Evolutionary conservation across 2,329 filamentous ascomycete genomes (phyloP).

Genomic region (Penicillium sp.): DNA sequence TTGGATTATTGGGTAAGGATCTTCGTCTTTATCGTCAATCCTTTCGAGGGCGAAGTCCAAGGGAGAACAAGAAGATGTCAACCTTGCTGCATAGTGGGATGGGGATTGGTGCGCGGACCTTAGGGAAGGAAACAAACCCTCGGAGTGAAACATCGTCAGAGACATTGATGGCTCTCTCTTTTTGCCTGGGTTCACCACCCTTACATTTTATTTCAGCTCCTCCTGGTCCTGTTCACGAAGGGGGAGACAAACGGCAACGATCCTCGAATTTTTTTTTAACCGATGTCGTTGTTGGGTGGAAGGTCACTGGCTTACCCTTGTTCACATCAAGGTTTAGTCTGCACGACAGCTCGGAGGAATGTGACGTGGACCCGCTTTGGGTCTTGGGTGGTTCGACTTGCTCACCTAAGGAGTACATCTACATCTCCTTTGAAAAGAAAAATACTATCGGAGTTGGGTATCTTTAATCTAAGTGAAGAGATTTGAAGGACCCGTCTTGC

Average conservation of each 20-base stretch:
- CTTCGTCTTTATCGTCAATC: background rate
- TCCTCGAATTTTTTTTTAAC: background rate
- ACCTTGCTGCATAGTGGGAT: background rate
- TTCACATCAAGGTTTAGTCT: background rate
- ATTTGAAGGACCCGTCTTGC: no score
- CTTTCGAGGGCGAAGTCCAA: background rate
- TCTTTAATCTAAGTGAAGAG: background rate
- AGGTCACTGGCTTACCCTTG: background rate
- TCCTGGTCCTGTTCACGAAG: background rate
- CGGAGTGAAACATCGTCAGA: slow-evolving; percentile 5
- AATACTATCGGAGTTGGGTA: background rate
- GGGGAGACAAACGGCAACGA: slow-evolving; percentile 1
- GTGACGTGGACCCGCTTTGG: slow-evolving; percentile 1
- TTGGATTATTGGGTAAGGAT: slow-evolving; percentile 2
- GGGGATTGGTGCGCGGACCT: background rate
- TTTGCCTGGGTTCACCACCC: background rate
- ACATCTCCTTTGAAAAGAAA: background rate
- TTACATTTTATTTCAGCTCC: slow-evolving; percentile 2
- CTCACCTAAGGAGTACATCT: background rate
- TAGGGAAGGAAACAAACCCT: background rate
- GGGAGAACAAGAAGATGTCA: background rate
- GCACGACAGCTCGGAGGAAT: slow-evolving; percentile 2
- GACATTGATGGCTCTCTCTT: background rate
- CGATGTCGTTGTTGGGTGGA: background rate
- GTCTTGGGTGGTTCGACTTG: background rate